A percentile compares a stretch with the other conserved stretches of the same genome.
These are phyloP conservation scores for Macrolepiota dolichaula DNA, from an alignment of 768 basidiomycete genomes.

Conservation along the genomic window DNA sequence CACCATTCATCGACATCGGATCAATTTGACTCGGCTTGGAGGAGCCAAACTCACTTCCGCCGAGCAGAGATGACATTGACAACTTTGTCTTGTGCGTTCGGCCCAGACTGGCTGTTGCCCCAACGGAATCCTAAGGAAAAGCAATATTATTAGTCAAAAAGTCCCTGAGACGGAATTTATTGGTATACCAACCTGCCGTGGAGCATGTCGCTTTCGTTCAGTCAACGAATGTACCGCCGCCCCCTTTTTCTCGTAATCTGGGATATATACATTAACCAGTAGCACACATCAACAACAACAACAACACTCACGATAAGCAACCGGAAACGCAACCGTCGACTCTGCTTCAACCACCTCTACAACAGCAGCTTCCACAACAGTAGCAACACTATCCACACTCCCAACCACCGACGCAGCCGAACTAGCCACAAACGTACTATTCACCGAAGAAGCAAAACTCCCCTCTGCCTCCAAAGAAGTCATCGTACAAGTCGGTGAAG, in stretches of 20 bases:
- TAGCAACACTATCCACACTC: no score
- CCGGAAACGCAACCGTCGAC: background rate
- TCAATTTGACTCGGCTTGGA: background rate
- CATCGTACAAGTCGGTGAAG: background rate
- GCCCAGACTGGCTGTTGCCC: background rate
- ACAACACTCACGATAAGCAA: background rate
- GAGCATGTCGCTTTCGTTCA: background rate
- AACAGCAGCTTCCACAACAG: no score
- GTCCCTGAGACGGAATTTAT: background rate
- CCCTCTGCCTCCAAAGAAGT: no score
- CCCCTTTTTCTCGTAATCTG: background rate
- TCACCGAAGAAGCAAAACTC: background rate
- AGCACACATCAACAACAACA: no score
- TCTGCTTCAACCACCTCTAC: no score
- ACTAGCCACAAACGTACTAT: no score
- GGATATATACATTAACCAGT: background rate
- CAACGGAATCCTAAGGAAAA: background rate
- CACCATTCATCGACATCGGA: background rate
- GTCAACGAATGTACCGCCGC: background rate
- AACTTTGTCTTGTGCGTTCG: slow-evolving; percentile 1
- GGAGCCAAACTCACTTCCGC: background rate
- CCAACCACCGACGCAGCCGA: no score
- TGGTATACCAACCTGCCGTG: background rate
- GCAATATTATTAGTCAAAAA: background rate
- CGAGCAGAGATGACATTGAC: background rate